phyloP scores from a whole-genome alignment of 257 asterid genomes.

The Cordia subcordata region DNA sequence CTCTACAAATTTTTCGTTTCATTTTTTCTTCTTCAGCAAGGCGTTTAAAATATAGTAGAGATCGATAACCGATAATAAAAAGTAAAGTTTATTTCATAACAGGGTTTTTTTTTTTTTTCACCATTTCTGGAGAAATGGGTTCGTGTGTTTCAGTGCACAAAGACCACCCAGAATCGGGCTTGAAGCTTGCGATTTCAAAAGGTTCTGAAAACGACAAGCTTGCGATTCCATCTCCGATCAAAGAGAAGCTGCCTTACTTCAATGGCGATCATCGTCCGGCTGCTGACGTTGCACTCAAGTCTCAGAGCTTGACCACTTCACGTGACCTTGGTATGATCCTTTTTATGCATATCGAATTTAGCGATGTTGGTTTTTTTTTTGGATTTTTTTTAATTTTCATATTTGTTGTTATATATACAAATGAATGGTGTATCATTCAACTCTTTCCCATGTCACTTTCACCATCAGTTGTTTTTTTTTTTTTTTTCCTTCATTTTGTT shows the following conservation, averaged over 20 bases:
- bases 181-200: constrained; percentile 34
- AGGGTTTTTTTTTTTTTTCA: constrained; percentile 1
- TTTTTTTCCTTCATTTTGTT: no score
- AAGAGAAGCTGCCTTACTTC: constrained; percentile 12
- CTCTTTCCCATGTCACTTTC: background rate
- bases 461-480: no score
- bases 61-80: no score
- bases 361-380: background rate
- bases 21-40: constrained; percentile 13
- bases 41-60: no score
- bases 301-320: constrained; percentile 24
- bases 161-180: constrained; percentile 29
- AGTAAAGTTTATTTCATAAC: background rate
- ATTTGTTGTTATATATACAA: no score
- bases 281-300: constrained; percentile 27
- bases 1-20: background rate
- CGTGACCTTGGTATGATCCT: constrained; percentile 20
- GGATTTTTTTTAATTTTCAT: no score
- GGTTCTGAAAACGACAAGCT: constrained; percentile 40
- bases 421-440: background rate
- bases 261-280: background rate
- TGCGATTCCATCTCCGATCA: constrained; percentile 53
- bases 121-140: constrained; percentile 26
- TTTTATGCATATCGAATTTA: background rate
- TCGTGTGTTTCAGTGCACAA: constrained; percentile 36